Base-by-base conservation (phyloP, 768 basidiomycete genomes). In the Boletus sensibilis region DNA sequence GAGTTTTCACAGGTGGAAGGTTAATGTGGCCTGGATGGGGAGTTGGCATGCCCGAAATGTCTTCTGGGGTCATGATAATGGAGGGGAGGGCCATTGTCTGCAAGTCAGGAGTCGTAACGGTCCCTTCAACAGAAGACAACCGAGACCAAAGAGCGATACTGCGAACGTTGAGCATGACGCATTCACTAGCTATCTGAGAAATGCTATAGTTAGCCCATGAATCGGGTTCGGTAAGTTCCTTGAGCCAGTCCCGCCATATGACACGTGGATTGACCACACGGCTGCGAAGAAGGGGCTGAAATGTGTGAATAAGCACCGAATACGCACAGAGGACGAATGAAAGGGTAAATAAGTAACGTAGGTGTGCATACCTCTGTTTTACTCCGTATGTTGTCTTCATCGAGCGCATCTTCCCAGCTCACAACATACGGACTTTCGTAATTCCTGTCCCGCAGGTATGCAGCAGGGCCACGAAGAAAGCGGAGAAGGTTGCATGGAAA, bases 401-500 rank as follows among this genome's bases (percentile, higher is more conserved):
- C 84, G 34, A 94, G 73, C 8, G 79, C 84, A 5, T 84, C 75
- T 48, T 82, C 79, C 94, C 94, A 95, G 35, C 76, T 77, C 42
- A 85, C 77, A n/a, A 76, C 75, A 62, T 88, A 92, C 2, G 89
- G 83, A 48, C 82, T 81, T 45, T 79, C 72, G 35, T 82, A 72
- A 4, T 68, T 65, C 61, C 74, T 79, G 25, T 81, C 78, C 9
- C 68, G 71, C 18, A 97, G 72, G 62, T 92, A 94, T 37, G 72
- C 69, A 10, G 79, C 77, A 1, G 94, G 91, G 48, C 79, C 75
- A 50, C 85, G 83, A 51, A 94, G 72, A 70, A 97, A 97, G 52
- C 80, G 82, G 55, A 96, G 76, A 40, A 90, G 78, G 74, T 95
- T 97, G 73, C 87, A 90, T 1, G 94, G 94, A 75, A 92, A 97